Conservation (phyloP, 2,329 filamentous ascomycete genomes). For the Apiospora marii region DNA sequence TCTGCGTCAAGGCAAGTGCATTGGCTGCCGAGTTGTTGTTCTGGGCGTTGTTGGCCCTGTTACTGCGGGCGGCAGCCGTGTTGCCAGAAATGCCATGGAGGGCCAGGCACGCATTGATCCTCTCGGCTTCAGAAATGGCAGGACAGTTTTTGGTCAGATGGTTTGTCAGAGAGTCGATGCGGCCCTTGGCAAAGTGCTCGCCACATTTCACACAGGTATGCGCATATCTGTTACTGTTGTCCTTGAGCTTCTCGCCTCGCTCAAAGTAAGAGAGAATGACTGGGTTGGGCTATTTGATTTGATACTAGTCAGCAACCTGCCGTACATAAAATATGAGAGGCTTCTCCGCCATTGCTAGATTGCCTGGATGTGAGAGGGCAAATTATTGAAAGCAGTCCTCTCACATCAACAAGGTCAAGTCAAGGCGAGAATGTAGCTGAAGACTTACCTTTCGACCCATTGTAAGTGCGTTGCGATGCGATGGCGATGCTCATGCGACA, state of each 20-base stretch:
- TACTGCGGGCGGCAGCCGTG: constrained; percentile 27
- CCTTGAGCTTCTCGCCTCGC: constrained; percentile 83
- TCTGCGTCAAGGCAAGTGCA: constrained; percentile 25
- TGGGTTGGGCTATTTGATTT: constrained; percentile 24
- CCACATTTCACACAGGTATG: constrained; percentile 72
- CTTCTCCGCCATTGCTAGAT: neutral
- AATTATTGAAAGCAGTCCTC: neutral
- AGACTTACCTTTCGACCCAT: constrained; percentile 20
- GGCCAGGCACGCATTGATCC: constrained; percentile 76
- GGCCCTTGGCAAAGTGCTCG: constrained; percentile 88
- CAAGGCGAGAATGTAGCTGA: neutral
- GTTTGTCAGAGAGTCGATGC: constrained; percentile 80
- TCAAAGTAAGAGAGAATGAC: constrained; percentile 90
- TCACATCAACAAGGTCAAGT: neutral
- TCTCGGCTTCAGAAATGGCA: constrained; percentile 76
- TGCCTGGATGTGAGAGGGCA: neutral
- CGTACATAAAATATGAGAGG: neutral
- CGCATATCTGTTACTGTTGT: constrained; percentile 90
- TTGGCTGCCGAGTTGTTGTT: constrained; percentile 25
- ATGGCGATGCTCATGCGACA: constrained; percentile 16
- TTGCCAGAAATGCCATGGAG: constrained; percentile 67
- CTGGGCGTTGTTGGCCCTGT: constrained; percentile 12
- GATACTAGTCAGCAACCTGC: constrained; percentile 10
- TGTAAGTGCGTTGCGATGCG: constrained; percentile 7
- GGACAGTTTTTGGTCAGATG: constrained; percentile 90